A percentile compares a stretch with the other conserved stretches of the same genome.
Conservation (phyloP, 2,329 filamentous ascomycete species). For the Xylariaceae sp. region DNA sequence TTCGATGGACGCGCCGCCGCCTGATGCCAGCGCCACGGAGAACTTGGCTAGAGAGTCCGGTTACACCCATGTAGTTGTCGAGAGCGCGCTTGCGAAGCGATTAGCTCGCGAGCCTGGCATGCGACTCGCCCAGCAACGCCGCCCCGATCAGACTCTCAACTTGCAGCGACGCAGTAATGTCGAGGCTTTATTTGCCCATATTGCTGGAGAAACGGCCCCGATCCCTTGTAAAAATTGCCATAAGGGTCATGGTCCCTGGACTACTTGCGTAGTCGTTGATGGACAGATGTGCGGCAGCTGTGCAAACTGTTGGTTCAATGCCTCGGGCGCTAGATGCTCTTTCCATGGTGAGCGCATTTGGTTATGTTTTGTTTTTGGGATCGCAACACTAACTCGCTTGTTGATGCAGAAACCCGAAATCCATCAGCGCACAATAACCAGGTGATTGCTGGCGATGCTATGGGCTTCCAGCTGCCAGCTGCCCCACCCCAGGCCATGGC, state of each 20-base stretch:
- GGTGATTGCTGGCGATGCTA: slow-evolving; percentile 28
- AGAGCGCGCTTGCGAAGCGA: slow-evolving; percentile 51
- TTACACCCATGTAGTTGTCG: slow-evolving; percentile 42
- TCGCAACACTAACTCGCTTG: slow-evolving; percentile 6
- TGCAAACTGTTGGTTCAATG: slow-evolving; percentile 60
- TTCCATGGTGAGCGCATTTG: slow-evolving; percentile 47
- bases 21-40: slow-evolving; percentile 38
- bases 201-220: slow-evolving; percentile 44
- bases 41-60: slow-evolving; percentile 44
- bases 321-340: slow-evolving; percentile 53
- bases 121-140: slow-evolving; percentile 48
- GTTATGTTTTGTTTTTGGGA: not conserved
- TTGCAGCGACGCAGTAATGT: slow-evolving; percentile 54
- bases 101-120: slow-evolving; percentile 45
- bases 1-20: slow-evolving; percentile 19
- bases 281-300: slow-evolving; percentile 58
- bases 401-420: slow-evolving; percentile 41
- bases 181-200: slow-evolving; percentile 53
- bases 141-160: slow-evolving; percentile 50
- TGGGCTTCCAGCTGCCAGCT: slow-evolving; percentile 28
- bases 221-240: slow-evolving; percentile 55
- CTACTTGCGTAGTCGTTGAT: slow-evolving; percentile 51
- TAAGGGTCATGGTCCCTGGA: slow-evolving; percentile 57
- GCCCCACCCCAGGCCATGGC: slow-evolving; percentile 29
- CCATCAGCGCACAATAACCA: slow-evolving; percentile 33